A percentile compares a stretch with the other conserved stretches of the same genome.
Conservation (phyloP, 1,284 basidiomycete species). For the Heterobasidion occidentale region DNA sequence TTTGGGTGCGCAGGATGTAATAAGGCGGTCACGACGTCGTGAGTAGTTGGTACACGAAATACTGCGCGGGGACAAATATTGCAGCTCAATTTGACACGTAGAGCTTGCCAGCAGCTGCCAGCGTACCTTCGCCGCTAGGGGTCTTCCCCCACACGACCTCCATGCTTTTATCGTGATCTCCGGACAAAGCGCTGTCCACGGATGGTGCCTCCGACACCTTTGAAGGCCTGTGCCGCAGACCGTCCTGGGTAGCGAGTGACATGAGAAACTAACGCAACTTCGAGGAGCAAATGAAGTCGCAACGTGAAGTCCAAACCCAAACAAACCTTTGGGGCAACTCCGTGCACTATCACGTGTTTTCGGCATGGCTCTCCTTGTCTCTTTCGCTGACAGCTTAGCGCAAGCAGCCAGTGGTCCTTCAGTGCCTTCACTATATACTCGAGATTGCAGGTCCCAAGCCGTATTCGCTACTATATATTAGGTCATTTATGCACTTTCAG, state of each 20-base stretch:
- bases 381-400: too few relatives aligned
- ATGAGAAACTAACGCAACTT: not conserved
- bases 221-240: not conserved
- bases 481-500: too few relatives aligned
- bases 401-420: too few relatives aligned
- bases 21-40: conserved; percentile 88
- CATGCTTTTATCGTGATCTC: not conserved
- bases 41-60: conserved; percentile 91
- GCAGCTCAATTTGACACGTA: not conserved
- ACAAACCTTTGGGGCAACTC: too few relatives aligned
- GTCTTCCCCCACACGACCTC: conserved; percentile 87
- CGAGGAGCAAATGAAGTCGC: too few relatives aligned
- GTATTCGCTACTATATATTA: too few relatives aligned
- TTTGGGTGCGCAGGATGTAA: conserved; percentile 87
- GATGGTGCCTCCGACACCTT: not conserved
- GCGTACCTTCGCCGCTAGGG: conserved; percentile 69
- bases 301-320: too few relatives aligned
- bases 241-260: not conserved
- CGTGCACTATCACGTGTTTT: not conserved
- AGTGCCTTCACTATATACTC: too few relatives aligned
- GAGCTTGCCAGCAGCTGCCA: not conserved
- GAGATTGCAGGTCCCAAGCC: too few relatives aligned
- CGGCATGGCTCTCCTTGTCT: not conserved
- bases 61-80: conserved; percentile 37
- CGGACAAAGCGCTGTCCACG: not conserved